Evolutionary conservation across 176 grass and related monocot genomes (phyloP), one percentile per base, ranked within the genome.

Genomic region (Elymus sibiricus): DNA sequence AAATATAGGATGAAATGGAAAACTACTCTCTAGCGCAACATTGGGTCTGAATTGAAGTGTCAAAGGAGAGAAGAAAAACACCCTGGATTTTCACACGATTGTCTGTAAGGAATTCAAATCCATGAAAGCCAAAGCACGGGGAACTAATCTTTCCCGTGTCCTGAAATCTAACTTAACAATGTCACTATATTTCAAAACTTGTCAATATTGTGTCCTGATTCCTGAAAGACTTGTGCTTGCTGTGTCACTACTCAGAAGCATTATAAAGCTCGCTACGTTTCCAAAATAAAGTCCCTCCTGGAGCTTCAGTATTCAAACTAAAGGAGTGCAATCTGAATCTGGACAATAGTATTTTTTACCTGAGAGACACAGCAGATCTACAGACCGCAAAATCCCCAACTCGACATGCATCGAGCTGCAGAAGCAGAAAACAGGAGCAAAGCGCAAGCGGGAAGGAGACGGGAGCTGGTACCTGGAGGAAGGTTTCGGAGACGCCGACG

Each of bases 401-500:
- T 68, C 28, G 1, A 10, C 40, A 34, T 7, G 26, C 27, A 51
- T 16, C 42, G 19, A 35, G 9, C 40, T 22, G 78, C 16, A 31
- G 5, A 31, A 31, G 9, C 11, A 46, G 61, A 3, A 44, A 65
- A 8, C 9, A 44, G 12, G 35, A 80, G 24, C 60, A 31, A 32
- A 22, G 28, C 7, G 19, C 17, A 66, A n/a, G 79, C 0, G 0
- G 26, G 61, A 47, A 66, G 10, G 40, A n/a, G 79, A 49, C 26
- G 85, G 76, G 26, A 44, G 16, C 47, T 76, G 63, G 68, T 58
- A 95, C 94, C 94, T 96, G 90, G 75, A 88, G 7, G 88, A 98
- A 98, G 70, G 92, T 88, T 37, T 43, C 76, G 32, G 94, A 95
- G 74, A 96, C n/a, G 76, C 83, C 94, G 64, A 98, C 92, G 61